Evolutionary conservation across 371 early-diverging fungal species (phyloP), one percentile per base, ranked within the genome.

Genomic region (Parasitella parasitica): DNA sequence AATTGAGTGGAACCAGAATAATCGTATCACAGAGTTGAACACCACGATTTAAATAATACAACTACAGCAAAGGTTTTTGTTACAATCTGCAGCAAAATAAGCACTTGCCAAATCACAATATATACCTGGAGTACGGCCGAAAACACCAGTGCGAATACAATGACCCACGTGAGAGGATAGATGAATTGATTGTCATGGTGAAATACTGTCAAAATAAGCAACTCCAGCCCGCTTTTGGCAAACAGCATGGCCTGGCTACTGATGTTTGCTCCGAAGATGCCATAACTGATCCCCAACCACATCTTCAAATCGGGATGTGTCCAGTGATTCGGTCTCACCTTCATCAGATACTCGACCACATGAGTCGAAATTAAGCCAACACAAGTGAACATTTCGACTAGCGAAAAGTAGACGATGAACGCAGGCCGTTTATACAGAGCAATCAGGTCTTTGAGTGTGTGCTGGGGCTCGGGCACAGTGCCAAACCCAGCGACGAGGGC

Each of bases 181-280:
- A 84, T 80, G 60, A 93, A 89, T 60, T 92, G 93, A 68, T 91
- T 91, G 46, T 84, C 70, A 35, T 85, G 82, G 48, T 80, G 69
- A 16, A 84, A 68, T 20, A 89, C 60, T 0, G 89, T 84, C 41
- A 92, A 66, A 6, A 87, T 70, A 39, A 93, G 62, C 37, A 93
- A 73, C 35, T 92, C 92, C n/a, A 92, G 75, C 6, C 92, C 92
- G 63, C 90, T 89, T 62, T 93, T 93, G 32, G 92, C 92, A 75
- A 92, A 90, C 51, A 93, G 63, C 70, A 93, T 76, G 6, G 90
- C 86, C 62, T 92, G 92, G 59, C 91, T 89, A 52, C 91, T 89
- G 30, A 93, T 82, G 61, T 89, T 86, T 13, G 91, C 93, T 20
- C 89, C 85, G 16, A 91, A 76, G 8, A 87, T 75, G 12, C 92